These are phyloP conservation scores for Sextonia rubra DNA, from an alignment of 164 flowering plant genomes.

Conservation along the genomic window DNA sequence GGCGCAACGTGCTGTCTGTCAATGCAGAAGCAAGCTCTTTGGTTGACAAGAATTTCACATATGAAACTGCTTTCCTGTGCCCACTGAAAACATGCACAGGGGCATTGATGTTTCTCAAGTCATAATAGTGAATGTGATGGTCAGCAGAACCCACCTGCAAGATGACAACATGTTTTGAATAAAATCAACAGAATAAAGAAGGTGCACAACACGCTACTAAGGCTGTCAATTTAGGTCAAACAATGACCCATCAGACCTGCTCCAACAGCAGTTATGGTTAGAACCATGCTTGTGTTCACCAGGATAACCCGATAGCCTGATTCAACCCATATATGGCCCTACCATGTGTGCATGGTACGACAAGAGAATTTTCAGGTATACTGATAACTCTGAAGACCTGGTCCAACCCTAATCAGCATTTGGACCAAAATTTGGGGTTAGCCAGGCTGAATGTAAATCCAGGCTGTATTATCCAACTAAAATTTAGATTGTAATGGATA, in stretches of 20 bases:
- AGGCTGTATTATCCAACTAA: no score
- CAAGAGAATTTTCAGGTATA: background rate
- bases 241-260: background rate
- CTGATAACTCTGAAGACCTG: background rate
- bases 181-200: background rate
- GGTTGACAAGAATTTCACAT: conserved; percentile 88
- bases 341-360: background rate
- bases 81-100: conserved; percentile 89
- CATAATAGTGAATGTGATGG: conserved; percentile 92
- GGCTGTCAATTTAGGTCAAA: background rate
- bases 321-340: background rate
- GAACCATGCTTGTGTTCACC: background rate
- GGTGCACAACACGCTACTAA: background rate
- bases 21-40: conserved; percentile 97
- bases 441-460: background rate
- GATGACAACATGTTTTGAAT: conserved; percentile 6
- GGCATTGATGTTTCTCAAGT: conserved; percentile 70
- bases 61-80: conserved; percentile 91
- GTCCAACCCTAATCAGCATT: background rate
- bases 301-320: background rate
- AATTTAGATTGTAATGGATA: background rate
- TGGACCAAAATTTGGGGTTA: background rate
- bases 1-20: conserved; percentile 88
- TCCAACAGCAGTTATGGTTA: background rate
- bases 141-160: conserved; percentile 97